Conservation (phyloP, 2,329 filamentous ascomycete species). For the Beauveria australis region DNA sequence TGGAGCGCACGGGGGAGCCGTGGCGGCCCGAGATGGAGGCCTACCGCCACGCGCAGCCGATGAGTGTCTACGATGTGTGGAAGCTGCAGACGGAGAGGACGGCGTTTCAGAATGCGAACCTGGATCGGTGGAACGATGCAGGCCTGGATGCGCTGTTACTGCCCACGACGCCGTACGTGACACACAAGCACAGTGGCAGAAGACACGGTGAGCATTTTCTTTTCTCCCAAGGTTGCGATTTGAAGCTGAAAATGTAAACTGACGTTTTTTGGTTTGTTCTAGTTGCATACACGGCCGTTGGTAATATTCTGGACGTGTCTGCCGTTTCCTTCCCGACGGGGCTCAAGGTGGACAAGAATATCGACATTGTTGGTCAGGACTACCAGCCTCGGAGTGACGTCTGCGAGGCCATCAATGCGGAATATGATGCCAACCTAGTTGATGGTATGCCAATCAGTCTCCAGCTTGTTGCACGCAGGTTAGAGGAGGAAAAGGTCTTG, state of each 20-base stretch:
- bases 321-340: conserved; percentile 39
- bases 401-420: conserved; percentile 30
- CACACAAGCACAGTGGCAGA: conserved; percentile 30
- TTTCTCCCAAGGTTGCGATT: conserved; percentile 13
- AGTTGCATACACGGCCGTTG: conserved; percentile 44
- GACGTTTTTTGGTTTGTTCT: neutral
- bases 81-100: conserved; percentile 36
- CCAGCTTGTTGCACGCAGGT: conserved; percentile 33
- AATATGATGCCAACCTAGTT: conserved; percentile 32
- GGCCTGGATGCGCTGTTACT: conserved; percentile 55
- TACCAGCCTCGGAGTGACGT: conserved; percentile 28
- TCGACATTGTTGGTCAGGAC: conserved; percentile 25
- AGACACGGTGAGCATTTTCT: neutral
- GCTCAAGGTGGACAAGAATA: conserved; percentile 28
- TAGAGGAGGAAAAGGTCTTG: conserved; percentile 34
- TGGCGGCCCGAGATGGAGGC: conserved; percentile 29
- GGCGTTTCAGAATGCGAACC: conserved; percentile 36
- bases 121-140: conserved; percentile 36
- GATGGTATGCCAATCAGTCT: conserved; percentile 36
- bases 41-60: conserved; percentile 26
- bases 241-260: conserved; percentile 10
- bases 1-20: conserved; percentile 35
- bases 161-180: conserved; percentile 42
- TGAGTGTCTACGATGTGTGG: conserved; percentile 39
- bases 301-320: conserved; percentile 41